These are phyloP conservation scores for Obelidium mucronatum DNA, from an alignment of 192 early-diverging fungal species.

Conservation along the genomic window DNA sequence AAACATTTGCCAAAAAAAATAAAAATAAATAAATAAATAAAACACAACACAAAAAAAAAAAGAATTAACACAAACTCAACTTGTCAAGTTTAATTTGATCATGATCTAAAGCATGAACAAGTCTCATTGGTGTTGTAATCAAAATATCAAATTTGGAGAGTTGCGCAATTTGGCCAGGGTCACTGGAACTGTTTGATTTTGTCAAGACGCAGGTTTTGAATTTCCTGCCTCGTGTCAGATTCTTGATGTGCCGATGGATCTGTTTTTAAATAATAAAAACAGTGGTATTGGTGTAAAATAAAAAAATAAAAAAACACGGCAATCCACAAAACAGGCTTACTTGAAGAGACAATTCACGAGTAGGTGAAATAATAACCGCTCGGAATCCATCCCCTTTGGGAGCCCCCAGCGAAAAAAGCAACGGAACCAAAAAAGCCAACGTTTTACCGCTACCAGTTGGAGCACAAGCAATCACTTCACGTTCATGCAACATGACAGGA, in stretches of 20 bases:
- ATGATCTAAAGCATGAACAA: slow-evolving; percentile 87
- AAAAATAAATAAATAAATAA: too few species aligned
- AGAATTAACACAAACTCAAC: slow-evolving; percentile 40
- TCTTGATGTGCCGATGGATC: slow-evolving; percentile 85
- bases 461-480: slow-evolving; percentile 94
- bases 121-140: slow-evolving; percentile 90
- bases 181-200: slow-evolving; percentile 75
- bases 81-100: slow-evolving; percentile 78
- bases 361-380: slow-evolving; percentile 92
- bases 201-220: slow-evolving; percentile 86
- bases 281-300: not conserved
- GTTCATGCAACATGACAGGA: slow-evolving; percentile 86
- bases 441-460: slow-evolving; percentile 99
- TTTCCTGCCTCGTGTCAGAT: slow-evolving; percentile 75
- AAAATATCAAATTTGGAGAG: slow-evolving; percentile 89
- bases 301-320: not conserved
- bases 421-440: slow-evolving; percentile 89
- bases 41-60: slow-evolving; percentile 7
- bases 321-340: slow-evolving; percentile 40
- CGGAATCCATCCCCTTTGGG: slow-evolving; percentile 81
- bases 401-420: slow-evolving; percentile 84
- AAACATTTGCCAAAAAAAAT: too few species aligned
- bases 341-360: slow-evolving; percentile 89
- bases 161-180: slow-evolving; percentile 69
- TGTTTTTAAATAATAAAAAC: slow-evolving; percentile 39